phyloP scores from a whole-genome alignment of 1,284 basidiomycete genomes.

The Ceratobasidium sp. region DNA sequence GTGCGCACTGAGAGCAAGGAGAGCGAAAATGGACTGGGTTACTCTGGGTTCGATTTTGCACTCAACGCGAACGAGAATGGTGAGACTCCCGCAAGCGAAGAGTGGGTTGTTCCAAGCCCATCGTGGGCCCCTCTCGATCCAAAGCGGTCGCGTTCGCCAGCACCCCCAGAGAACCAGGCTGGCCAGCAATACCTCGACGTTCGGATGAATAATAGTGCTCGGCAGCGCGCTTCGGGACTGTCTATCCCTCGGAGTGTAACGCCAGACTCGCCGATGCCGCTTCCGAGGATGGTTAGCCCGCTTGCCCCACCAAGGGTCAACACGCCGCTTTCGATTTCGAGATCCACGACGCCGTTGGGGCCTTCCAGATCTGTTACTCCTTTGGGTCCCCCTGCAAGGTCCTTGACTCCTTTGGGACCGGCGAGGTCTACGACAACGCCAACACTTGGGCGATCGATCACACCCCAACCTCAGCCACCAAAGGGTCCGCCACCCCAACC shows the following conservation, averaged over 20 bases:
- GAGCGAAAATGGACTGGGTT: constrained; percentile 33
- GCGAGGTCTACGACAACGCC: not conserved
- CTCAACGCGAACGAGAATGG: not conserved
- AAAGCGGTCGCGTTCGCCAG: constrained; percentile 15
- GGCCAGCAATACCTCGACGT: constrained; percentile 5
- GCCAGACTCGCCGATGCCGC: constrained; percentile 31
- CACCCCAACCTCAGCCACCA: constrained; percentile 15
- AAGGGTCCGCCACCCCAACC: not conserved
- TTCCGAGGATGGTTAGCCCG: not conserved
- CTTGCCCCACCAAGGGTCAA: not conserved
- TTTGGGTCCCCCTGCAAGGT: not conserved
- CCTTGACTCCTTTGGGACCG: not conserved
- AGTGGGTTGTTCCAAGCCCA: constrained; percentile 32
- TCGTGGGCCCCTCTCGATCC: constrained; percentile 37
- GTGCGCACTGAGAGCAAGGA: constrained; percentile 4
- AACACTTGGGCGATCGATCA: constrained; percentile 11
- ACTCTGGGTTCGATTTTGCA: constrained; percentile 19
- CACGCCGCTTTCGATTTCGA: constrained; percentile 2
- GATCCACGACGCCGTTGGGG: constrained; percentile 1
- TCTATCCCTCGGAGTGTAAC: constrained; percentile 41
- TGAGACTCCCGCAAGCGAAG: constrained; percentile 6
- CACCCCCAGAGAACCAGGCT: not conserved
- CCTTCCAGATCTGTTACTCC: constrained; percentile 8
- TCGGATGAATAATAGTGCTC: not conserved
- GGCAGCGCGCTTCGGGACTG: constrained; percentile 31